These are phyloP conservation scores for Plasmodium sp. DNA, from an alignment of 169 alveolate genomes.

Conservation along the genomic window DNA sequence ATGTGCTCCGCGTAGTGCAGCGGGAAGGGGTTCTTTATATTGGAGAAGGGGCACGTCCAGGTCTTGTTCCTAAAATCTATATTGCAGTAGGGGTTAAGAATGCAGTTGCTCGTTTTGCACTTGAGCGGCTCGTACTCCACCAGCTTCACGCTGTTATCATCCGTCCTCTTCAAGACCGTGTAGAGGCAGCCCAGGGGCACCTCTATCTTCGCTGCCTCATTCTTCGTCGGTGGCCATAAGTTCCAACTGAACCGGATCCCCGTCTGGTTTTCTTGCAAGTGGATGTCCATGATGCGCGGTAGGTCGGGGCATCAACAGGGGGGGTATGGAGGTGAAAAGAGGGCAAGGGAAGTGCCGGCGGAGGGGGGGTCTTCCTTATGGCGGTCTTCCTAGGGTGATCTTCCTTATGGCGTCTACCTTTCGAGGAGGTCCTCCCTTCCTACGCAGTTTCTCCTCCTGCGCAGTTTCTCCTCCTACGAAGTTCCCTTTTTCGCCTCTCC, in stretches of 20 bases:
- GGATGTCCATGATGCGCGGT: constrained; percentile 82
- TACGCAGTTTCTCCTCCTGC: background rate
- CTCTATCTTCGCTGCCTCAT: constrained; percentile 95
- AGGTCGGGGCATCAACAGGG: background rate
- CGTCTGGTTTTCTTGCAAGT: constrained; percentile 89
- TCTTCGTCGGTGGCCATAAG: constrained; percentile 96
- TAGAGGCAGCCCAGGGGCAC: constrained; percentile 97
- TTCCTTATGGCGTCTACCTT: background rate
- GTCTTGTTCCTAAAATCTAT: constrained; percentile 96
- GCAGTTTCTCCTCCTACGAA: too few species aligned
- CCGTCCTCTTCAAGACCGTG: constrained; percentile 91
- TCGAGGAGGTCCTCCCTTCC: background rate
- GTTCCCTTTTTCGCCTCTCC: background rate
- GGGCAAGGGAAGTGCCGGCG: background rate
- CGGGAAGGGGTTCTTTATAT: constrained; percentile 95
- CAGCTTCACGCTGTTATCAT: constrained; percentile 89
- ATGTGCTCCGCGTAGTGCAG: constrained; percentile 97
- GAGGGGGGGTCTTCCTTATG: background rate
- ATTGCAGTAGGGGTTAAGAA: constrained; percentile 95
- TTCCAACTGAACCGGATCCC: constrained; percentile 99
- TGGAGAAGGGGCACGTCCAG: constrained; percentile 98
- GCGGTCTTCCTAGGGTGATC: too few species aligned
- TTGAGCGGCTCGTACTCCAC: constrained; percentile 96
- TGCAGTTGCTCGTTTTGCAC: constrained; percentile 92
- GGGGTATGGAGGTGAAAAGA: background rate